These are phyloP conservation scores for Solanum dulcamara DNA, from an alignment of 257 asterid genomes.

Conservation along the genomic window DNA sequence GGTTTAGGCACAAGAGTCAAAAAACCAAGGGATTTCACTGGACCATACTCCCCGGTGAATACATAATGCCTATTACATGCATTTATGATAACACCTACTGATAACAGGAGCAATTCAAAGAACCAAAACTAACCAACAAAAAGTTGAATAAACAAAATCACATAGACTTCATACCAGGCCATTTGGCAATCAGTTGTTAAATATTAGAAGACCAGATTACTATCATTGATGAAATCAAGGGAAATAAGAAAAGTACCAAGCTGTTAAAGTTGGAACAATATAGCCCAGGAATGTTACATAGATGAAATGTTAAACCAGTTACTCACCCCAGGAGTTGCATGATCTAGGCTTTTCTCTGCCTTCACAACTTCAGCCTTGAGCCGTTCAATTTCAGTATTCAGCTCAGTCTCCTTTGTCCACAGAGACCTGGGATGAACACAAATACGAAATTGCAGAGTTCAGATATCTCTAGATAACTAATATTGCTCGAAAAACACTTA, in stretches of 20 bases:
- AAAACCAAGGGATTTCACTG: background rate
- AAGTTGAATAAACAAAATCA: background rate
- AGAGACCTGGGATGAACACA: constrained; percentile 39
- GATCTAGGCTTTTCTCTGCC: constrained; percentile 97
- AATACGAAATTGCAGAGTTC: constrained; percentile 8
- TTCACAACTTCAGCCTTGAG: constrained; percentile 75
- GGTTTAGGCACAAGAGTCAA: background rate
- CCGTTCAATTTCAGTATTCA: constrained; percentile 67
- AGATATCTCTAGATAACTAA: background rate
- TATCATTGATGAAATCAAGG: background rate
- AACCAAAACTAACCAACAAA: background rate
- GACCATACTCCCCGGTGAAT: background rate
- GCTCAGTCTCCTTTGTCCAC: constrained; percentile 79
- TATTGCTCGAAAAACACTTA: background rate
- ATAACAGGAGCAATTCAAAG: background rate
- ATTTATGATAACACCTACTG: background rate
- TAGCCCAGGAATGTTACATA: background rate
- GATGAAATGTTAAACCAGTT: background rate
- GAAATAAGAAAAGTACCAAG: background rate
- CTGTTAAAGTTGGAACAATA: background rate
- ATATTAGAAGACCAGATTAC: background rate
- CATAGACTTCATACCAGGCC: background rate
- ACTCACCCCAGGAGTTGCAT: constrained; percentile 97
- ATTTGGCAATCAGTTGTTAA: background rate
- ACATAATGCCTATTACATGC: background rate